A percentile compares a stretch with the other conserved stretches of the same genome.
Conservation (phyloP, 2,329 filamentous ascomycete species). For the Rugonectria rugulosa region DNA sequence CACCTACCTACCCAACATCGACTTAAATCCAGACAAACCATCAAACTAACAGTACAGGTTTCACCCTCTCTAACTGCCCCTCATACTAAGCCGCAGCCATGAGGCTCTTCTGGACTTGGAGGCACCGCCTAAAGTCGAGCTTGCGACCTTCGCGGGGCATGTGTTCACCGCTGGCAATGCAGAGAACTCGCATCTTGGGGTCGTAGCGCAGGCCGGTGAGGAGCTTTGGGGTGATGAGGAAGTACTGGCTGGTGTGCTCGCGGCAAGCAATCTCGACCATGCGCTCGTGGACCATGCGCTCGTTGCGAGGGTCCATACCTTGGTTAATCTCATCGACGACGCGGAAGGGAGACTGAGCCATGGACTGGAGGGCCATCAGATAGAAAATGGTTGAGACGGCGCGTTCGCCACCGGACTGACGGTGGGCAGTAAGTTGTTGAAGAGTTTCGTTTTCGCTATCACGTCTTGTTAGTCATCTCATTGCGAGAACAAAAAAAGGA, state of each 20-base stretch:
- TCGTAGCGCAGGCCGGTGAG: slow-evolving; percentile 87
- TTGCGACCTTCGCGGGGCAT: slow-evolving; percentile 63
- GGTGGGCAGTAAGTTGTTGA: slow-evolving; percentile 86
- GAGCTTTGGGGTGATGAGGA: slow-evolving; percentile 96
- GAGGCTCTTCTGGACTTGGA: slow-evolving; percentile 52
- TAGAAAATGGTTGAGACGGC: slow-evolving; percentile 98
- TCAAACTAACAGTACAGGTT: neutral
- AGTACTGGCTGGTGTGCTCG: slow-evolving; percentile 84
- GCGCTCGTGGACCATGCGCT: slow-evolving; percentile 96
- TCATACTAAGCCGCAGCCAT: slow-evolving; percentile 43
- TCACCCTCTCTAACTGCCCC: neutral
- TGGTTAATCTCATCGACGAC: slow-evolving; percentile 99
- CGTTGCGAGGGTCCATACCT: slow-evolving; percentile 98
- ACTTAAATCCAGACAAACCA: neutral
- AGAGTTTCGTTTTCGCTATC: slow-evolving; percentile 79
- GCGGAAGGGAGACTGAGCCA: slow-evolving; percentile 94
- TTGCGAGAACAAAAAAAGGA: neutral
- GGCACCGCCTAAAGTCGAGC: slow-evolving; percentile 57
- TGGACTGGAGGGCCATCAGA: slow-evolving; percentile 94
- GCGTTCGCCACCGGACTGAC: slow-evolving; percentile 94
- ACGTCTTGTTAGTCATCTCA: slow-evolving; percentile 15
- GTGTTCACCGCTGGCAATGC: slow-evolving; percentile 88
- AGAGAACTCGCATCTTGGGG: slow-evolving; percentile 88
- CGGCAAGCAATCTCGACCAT: slow-evolving; percentile 98
- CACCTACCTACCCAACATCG: too few relatives aligned